Base-by-base conservation (phyloP, 306 rosid genomes). In the Prinsepia uniflora region DNA sequence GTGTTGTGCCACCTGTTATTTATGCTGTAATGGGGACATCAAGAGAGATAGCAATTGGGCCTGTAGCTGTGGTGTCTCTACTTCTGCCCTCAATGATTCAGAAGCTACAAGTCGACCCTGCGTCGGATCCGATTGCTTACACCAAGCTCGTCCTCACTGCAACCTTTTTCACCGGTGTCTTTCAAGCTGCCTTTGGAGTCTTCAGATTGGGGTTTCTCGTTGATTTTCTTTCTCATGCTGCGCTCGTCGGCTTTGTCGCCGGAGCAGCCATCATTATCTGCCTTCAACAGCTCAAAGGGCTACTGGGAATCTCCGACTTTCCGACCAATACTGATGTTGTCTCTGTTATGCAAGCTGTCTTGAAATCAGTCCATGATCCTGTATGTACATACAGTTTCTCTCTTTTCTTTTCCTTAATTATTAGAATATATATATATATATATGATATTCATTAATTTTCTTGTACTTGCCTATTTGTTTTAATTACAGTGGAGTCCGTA, bases 21-120 rank as follows among this genome's bases (percentile, higher is more conserved):
- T 92, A 92, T 63, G 92, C 96, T 68, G 84, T 86, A n/a, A 86
- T 90, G 93, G 98, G 98, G 71, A 88, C 83, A 15, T 90, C 98
- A 0, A 84, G 93, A 74, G 90, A 92, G 71, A 82, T 88, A 63
- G 96, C 98, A 36, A 82, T 92, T 63, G 98, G 96, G 61, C 96
- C 98, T 1, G 98, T 92, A 22, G 96, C 98, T 0, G 92, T 92
- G 65, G 93, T 90, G 49, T 92, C 98, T 0, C 65, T 90, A 67
- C 85, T 90, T 53, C 66, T 92, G 71, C 88, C 90, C 5, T 85
- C 98, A 6, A 88, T 92, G 98, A 67, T 88, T 10, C 80, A 77
- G 78, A 85, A 88, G 66, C 14, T 86, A 5, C 64, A 76, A 67
- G n/a, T n/a, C n/a, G 89, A 87, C 65, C 98, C 98, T 57, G 74